These are phyloP conservation scores for Pleurostoma richardsiae DNA, from an alignment of 2,329 filamentous ascomycete species.

Conservation along the genomic window DNA sequence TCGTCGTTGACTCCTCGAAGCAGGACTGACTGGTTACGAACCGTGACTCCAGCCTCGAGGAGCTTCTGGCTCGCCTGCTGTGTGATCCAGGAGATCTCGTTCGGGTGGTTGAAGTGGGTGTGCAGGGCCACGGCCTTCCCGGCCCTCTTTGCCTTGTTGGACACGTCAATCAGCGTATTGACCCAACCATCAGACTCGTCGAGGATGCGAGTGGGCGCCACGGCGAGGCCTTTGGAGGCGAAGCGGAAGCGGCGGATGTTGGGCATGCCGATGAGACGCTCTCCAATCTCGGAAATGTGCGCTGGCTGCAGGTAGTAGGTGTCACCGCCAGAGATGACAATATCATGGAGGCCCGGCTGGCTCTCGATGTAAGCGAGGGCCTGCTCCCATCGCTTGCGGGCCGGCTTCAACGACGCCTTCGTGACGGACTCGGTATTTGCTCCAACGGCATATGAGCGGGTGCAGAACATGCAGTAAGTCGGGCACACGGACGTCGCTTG, in stretches of 20 bases:
- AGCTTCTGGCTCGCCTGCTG: slow-evolving; percentile 44
- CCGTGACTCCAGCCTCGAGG: slow-evolving; percentile 43
- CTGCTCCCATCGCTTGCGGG: slow-evolving; percentile 42
- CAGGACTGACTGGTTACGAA: slow-evolving; percentile 57
- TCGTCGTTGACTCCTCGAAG: slow-evolving; percentile 55
- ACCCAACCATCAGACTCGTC: slow-evolving; percentile 48
- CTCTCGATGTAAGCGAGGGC: slow-evolving; percentile 52
- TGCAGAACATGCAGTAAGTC: slow-evolving; percentile 59
- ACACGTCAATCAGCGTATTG: slow-evolving; percentile 43
- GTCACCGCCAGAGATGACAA: slow-evolving; percentile 61
- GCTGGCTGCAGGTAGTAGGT: slow-evolving; percentile 51
- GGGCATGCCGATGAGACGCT: slow-evolving; percentile 48
- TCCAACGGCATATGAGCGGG: slow-evolving; percentile 55
- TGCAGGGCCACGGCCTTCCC: slow-evolving; percentile 59
- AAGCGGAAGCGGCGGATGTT: slow-evolving; percentile 57
- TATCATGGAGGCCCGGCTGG: slow-evolving; percentile 44
- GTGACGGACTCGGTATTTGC: slow-evolving; percentile 45
- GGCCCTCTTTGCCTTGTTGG: slow-evolving; percentile 40
- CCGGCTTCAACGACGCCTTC: slow-evolving; percentile 35
- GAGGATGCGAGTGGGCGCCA: slow-evolving; percentile 50
- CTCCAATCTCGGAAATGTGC: slow-evolving; percentile 47
- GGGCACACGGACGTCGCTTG: slow-evolving; percentile 55
- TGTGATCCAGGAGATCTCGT: slow-evolving; percentile 58
- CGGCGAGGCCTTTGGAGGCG: slow-evolving; percentile 57
- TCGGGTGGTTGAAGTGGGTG: slow-evolving; percentile 61